These are phyloP conservation scores for Cyclanthera cordifolia DNA, from an alignment of 306 rosid species.

Conservation along the genomic window DNA sequence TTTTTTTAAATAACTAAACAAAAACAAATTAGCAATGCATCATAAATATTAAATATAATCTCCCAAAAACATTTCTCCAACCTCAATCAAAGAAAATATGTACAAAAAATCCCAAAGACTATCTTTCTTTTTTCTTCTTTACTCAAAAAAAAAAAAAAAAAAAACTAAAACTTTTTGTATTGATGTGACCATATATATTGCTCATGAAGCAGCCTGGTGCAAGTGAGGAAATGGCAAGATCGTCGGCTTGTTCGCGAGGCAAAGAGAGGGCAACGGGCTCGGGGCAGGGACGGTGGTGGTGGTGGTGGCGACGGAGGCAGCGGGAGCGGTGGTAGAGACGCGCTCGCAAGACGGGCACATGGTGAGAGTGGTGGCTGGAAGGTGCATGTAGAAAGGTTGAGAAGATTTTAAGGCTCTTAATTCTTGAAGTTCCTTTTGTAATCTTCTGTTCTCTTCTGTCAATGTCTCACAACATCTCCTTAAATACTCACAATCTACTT, in stretches of 20 bases:
- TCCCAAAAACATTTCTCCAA: slow-evolving; percentile 1
- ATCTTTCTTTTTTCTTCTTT: background rate
- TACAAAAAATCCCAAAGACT: slow-evolving; percentile 2
- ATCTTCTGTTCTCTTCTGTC: slow-evolving; percentile 83
- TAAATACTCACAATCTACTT: slow-evolving; percentile 87
- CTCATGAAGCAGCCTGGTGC: slow-evolving; percentile 27
- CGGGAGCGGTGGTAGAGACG: slow-evolving; percentile 37
- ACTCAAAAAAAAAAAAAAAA: no score
- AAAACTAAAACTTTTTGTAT: background rate
- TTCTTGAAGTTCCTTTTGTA: slow-evolving; percentile 88
- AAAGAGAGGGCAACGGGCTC: background rate
- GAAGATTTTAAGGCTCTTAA: slow-evolving; percentile 72
- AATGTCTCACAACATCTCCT: slow-evolving; percentile 82
- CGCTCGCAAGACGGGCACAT: slow-evolving; percentile 97
- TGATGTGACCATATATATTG: background rate
- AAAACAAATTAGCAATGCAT: background rate
- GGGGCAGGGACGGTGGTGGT: background rate
- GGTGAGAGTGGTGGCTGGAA: slow-evolving; percentile 94
- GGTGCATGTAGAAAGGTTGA: slow-evolving; percentile 82
- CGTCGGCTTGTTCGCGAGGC: slow-evolving; percentile 26
- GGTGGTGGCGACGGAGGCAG: slow-evolving; percentile 6
- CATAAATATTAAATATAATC: no score
- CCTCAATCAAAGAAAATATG: slow-evolving; percentile 1
- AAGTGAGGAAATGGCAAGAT: slow-evolving; percentile 19
- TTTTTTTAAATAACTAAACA: background rate